phyloP scores from a whole-genome alignment of 176 grass and related monocot species.

The Juncus effusus region DNA sequence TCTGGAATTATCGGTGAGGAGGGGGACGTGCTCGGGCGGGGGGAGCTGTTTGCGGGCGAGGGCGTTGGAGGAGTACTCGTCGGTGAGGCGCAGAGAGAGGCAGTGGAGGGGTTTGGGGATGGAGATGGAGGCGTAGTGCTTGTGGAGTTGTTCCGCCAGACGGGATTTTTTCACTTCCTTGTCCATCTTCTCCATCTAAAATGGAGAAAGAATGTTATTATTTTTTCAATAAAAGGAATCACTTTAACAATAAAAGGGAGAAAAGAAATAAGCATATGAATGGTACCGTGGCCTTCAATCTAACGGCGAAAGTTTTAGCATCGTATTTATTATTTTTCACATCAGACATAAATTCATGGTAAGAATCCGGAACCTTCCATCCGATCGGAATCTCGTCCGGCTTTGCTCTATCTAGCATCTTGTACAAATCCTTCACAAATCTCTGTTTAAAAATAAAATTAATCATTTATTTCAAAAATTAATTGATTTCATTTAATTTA shows the following conservation, averaged over 20 bases:
- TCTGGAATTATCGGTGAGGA: slow-evolving; percentile 70
- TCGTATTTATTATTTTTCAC: slow-evolving; percentile 84
- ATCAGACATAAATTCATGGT: slow-evolving; percentile 82
- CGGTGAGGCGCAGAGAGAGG: slow-evolving; percentile 84
- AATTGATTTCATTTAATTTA: neutral
- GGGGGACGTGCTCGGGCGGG: slow-evolving; percentile 77
- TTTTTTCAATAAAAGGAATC: neutral
- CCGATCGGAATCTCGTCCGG: slow-evolving; percentile 55
- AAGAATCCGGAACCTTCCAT: slow-evolving; percentile 72
- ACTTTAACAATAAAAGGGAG: neutral
- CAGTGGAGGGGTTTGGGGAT: slow-evolving; percentile 96
- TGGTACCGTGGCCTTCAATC: slow-evolving; percentile 68
- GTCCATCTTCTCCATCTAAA: slow-evolving; percentile 96
- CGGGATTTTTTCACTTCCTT: slow-evolving; percentile 77
- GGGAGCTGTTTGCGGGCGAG: slow-evolving; percentile 89
- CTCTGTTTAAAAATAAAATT: slow-evolving; percentile 43
- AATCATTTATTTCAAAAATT: slow-evolving; percentile 5
- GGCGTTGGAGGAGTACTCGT: slow-evolving; percentile 99
- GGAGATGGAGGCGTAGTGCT: slow-evolving; percentile 87
- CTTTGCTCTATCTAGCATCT: slow-evolving; percentile 68
- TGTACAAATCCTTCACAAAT: slow-evolving; percentile 79
- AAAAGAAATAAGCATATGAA: neutral
- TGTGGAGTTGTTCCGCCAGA: slow-evolving; percentile 85
- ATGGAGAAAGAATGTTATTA: neutral
- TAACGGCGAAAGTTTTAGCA: slow-evolving; percentile 74